phyloP scores from a whole-genome alignment of 495 filamentous ascomycete species.

The Penicillium parvum region DNA sequence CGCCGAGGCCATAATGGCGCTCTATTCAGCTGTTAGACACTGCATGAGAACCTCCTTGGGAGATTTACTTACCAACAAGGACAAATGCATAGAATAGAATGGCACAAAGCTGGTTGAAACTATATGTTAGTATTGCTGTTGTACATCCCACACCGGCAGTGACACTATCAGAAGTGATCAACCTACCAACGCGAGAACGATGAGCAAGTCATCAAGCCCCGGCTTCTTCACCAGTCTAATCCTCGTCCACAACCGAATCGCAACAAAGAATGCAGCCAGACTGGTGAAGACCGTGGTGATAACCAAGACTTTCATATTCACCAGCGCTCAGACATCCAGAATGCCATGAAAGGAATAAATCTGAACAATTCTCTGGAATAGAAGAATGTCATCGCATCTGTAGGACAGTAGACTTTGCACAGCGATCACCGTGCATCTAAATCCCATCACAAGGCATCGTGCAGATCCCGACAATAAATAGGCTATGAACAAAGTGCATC shows the following conservation, averaged over 20 bases:
- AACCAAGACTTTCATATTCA: constrained; percentile 13
- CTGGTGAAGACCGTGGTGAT: constrained; percentile 22
- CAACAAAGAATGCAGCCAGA: constrained; percentile 26
- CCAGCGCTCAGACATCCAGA: not conserved
- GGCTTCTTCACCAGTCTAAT: constrained; percentile 27
- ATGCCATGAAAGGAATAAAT: not conserved
- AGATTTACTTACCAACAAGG: constrained; percentile 22
- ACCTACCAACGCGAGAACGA: constrained; percentile 30
- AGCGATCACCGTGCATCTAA: too few relatives aligned
- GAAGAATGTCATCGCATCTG: not conserved
- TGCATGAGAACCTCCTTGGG: not conserved
- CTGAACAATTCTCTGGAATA: not conserved
- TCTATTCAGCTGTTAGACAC: constrained; percentile 23
- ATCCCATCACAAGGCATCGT: too few relatives aligned
- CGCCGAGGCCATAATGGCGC: constrained; percentile 15
- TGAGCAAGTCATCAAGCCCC: constrained; percentile 35
- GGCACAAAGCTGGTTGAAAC: constrained; percentile 15
- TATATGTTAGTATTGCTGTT: not conserved
- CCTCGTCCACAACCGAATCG: constrained; percentile 30
- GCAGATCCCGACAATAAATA: too few relatives aligned
- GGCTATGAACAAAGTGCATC: too few relatives aligned
- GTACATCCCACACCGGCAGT: not conserved
- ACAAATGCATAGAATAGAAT: constrained; percentile 24
- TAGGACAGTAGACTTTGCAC: too few relatives aligned
- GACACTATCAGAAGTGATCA: not conserved